Conservation (phyloP, 2,329 filamentous ascomycete species). For the Xylaria sp. region DNA sequence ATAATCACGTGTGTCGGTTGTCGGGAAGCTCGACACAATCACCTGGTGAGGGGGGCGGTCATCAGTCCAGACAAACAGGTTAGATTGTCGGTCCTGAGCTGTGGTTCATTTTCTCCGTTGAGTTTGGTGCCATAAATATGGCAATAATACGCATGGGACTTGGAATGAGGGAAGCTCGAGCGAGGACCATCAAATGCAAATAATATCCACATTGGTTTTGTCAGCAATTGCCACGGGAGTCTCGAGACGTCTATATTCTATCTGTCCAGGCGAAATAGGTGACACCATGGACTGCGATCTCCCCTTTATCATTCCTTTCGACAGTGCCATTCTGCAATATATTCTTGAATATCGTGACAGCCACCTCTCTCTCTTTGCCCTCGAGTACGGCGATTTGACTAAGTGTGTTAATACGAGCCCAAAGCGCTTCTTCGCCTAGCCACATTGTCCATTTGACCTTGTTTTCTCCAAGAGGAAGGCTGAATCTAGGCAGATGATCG, state of each 20-base stretch:
- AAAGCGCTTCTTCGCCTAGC: slow-evolving; percentile 64
- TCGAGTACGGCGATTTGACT: slow-evolving; percentile 69
- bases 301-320: slow-evolving; percentile 63
- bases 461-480: slow-evolving; percentile 64
- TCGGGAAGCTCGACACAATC: not conserved
- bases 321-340: slow-evolving; percentile 59
- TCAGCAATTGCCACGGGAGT: slow-evolving; percentile 5
- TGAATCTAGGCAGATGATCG: slow-evolving; percentile 56
- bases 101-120: not conserved
- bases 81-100: not conserved
- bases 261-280: slow-evolving; percentile 69
- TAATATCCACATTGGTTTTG: slow-evolving; percentile 10
- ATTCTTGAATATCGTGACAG: slow-evolving; percentile 58
- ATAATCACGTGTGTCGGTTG: not conserved
- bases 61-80: too few relatives aligned
- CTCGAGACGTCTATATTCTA: slow-evolving; percentile 44
- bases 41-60: not conserved
- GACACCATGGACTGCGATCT: slow-evolving; percentile 67
- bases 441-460: slow-evolving; percentile 62
- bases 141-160: not conserved
- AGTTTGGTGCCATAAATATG: not conserved
- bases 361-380: slow-evolving; percentile 54
- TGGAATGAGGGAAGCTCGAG: not conserved
- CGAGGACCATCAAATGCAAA: not conserved
- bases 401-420: slow-evolving; percentile 68